Conservation (phyloP, 148 eudicot species). For the Fagopyrum tataricum region DNA sequence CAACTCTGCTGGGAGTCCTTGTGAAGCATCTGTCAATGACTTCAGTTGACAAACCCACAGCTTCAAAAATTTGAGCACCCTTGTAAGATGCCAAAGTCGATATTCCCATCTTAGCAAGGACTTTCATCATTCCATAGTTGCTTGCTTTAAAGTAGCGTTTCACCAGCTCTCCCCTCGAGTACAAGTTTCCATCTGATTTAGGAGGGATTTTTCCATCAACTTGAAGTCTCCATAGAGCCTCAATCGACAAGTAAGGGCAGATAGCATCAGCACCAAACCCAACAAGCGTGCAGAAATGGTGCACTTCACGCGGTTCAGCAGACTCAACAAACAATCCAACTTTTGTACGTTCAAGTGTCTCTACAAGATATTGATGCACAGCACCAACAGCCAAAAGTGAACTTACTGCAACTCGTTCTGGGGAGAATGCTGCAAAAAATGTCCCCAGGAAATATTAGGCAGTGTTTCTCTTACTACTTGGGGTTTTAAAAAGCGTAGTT, state of each 20-base stretch:
- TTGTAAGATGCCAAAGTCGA: slow-evolving; percentile 97
- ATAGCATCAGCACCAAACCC: slow-evolving; percentile 99
- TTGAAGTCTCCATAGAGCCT: slow-evolving; percentile 90
- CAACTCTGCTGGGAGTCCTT: slow-evolving; percentile 93
- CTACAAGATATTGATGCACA: slow-evolving; percentile 90
- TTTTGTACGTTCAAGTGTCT: slow-evolving; percentile 82
- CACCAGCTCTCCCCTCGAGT: slow-evolving; percentile 75
- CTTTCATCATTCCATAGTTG: slow-evolving; percentile 96
- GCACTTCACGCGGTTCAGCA: slow-evolving; percentile 99
- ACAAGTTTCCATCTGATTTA: slow-evolving; percentile 71
- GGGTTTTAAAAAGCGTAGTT: not conserved
- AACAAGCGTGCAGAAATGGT: slow-evolving; percentile 94
- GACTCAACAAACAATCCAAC: slow-evolving; percentile 85
- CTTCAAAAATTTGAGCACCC: slow-evolving; percentile 99
- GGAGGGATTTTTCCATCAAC: slow-evolving; percentile 98
- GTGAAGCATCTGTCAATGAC: slow-evolving; percentile 87
- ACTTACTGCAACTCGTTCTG: slow-evolving; percentile 80
- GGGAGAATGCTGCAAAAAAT: slow-evolving; percentile 59
- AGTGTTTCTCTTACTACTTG: not conserved
- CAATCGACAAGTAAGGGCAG: slow-evolving; percentile 91
- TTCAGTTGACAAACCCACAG: slow-evolving; percentile 94
- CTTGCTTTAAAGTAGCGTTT: slow-evolving; percentile 86
- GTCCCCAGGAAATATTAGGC: slow-evolving; percentile 10
- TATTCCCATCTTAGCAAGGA: slow-evolving; percentile 99
- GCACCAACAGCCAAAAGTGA: slow-evolving; percentile 97